A percentile compares a stretch with the other conserved stretches of the same genome.
phyloP scores from a whole-genome alignment of 1,284 basidiomycete genomes.

The Cutaneotrichosporon daszewskae region DNA sequence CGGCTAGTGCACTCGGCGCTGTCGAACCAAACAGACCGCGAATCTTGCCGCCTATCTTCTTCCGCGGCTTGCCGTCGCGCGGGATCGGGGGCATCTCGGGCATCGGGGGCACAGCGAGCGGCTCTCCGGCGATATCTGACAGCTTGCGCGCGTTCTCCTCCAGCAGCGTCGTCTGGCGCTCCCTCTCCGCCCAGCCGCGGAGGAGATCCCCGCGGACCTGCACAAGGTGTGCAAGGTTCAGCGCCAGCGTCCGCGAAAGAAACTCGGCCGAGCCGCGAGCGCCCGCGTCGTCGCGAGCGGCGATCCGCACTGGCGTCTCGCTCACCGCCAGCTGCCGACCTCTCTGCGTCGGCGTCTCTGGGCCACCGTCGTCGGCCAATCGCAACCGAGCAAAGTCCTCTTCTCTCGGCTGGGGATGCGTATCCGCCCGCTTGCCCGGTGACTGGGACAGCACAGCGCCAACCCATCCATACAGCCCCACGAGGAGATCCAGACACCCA shows the following conservation, averaged over 20 bases:
- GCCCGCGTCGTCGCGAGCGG: constrained; percentile 15
- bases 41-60: constrained; percentile 35
- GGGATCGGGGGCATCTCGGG: constrained; percentile 5
- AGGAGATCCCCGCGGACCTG: constrained; percentile 29
- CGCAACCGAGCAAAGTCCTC: constrained; percentile 10
- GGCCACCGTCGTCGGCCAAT: not conserved
- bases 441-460: constrained; percentile 25
- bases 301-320: constrained; percentile 20
- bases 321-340: constrained; percentile 14
- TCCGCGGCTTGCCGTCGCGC: constrained; percentile 16
- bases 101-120: constrained; percentile 10
- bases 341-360: constrained; percentile 17
- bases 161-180: constrained; percentile 29
- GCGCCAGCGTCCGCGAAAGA: constrained; percentile 27
- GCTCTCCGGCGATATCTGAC: constrained; percentile 8
- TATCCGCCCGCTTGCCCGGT: constrained; percentile 11
- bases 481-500: constrained; percentile 40
- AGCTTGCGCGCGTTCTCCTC: constrained; percentile 24
- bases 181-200: constrained; percentile 32
- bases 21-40: constrained; percentile 34
- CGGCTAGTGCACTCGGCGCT: constrained; percentile 14
- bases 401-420: constrained; percentile 7
- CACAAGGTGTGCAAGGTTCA: constrained; percentile 29
- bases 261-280: constrained; percentile 12
- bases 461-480: constrained; percentile 43